phyloP scores from a whole-genome alignment of 257 asterid species.

The Solanum gandarillasii region DNA sequence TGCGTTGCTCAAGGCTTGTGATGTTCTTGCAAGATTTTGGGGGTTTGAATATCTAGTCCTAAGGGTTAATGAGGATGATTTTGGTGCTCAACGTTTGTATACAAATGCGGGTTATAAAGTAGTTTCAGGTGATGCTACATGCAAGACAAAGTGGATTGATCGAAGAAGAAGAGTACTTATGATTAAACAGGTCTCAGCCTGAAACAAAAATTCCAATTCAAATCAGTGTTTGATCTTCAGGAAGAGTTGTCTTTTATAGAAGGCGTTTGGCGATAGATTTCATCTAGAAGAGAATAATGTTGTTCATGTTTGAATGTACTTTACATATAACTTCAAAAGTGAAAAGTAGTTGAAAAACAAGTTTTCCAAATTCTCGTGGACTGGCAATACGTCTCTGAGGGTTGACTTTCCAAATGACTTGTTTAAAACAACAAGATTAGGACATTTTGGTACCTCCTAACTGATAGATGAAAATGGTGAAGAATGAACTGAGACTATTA shows the following conservation, averaged over 20 bases:
- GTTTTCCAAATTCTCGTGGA: too few species aligned
- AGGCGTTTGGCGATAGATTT: not conserved
- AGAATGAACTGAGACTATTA: conserved; percentile 16
- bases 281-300: not conserved
- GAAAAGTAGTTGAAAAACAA: not conserved
- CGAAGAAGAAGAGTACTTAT: conserved; percentile 53
- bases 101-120: conserved; percentile 57
- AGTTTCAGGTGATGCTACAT: conserved; percentile 54
- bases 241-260: not conserved
- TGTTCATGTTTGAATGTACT: not conserved
- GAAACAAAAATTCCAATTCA: too few species aligned
- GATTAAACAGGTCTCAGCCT: conserved; percentile 22
- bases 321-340: not conserved
- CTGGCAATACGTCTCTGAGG: too few species aligned
- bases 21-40: conserved; percentile 41
- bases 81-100: conserved; percentile 57
- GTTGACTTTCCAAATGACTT: too few species aligned
- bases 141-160: conserved; percentile 68
- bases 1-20: conserved; percentile 64
- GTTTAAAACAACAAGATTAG: too few species aligned
- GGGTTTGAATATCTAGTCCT: conserved; percentile 59
- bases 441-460: too few species aligned
- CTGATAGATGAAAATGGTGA: not conserved
- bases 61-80: conserved; percentile 74
- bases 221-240: not conserved